Conservation (phyloP, 768 basidiomycete species). For the Phlebiopsis gigantea region DNA sequence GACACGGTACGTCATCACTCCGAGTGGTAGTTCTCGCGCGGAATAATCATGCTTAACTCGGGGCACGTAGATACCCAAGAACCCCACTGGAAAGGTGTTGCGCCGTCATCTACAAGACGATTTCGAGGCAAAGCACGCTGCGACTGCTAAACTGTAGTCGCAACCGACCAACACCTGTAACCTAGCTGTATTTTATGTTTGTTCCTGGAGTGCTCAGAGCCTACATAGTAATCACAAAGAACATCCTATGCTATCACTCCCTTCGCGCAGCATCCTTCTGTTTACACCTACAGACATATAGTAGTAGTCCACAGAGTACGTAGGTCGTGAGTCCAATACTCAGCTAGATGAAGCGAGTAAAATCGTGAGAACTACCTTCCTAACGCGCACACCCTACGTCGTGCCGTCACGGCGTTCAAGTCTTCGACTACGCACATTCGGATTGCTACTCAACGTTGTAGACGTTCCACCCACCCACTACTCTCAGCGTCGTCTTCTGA, state of each 20-base stretch:
- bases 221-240: too few relatives aligned
- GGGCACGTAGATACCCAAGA: conserved; percentile 57
- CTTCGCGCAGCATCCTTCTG: too few relatives aligned
- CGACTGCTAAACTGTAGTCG: conserved; percentile 7
- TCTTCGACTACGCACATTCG: neutral
- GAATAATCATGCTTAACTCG: neutral
- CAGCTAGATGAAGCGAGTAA: neutral
- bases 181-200: too few relatives aligned
- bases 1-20: conserved; percentile 43
- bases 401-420: conserved; percentile 2
- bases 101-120: conserved; percentile 55
- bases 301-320: neutral
- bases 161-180: neutral
- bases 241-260: too few relatives aligned
- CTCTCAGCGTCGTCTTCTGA: neutral
- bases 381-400: neutral
- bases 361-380: conserved; percentile 5
- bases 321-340: neutral
- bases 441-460: neutral
- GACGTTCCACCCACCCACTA: neutral
- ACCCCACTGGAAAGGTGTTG: conserved; percentile 67
- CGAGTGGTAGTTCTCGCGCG: neutral
- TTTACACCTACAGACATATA: too few relatives aligned
- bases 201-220: too few relatives aligned
- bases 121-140: conserved; percentile 16